These are phyloP conservation scores for Zymoseptoria passerinii DNA, from an alignment of 2,329 filamentous ascomycete genomes.

Conservation along the genomic window DNA sequence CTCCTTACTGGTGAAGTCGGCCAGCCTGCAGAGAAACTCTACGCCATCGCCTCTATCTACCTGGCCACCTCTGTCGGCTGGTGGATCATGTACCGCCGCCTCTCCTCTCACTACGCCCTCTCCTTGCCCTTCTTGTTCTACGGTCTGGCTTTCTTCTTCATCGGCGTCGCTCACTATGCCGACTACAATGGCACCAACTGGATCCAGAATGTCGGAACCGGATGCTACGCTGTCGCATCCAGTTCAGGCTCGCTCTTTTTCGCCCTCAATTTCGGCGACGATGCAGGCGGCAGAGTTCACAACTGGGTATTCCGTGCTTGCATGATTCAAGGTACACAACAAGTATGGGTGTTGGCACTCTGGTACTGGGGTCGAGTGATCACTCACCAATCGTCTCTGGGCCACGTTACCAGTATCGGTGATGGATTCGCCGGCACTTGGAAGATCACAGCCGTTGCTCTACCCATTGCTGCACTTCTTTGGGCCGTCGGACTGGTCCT, in stretches of 20 bases:
- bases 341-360: slow-evolving; percentile 55
- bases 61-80: slow-evolving; percentile 49
- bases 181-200: slow-evolving; percentile 36
- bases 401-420: slow-evolving; percentile 30
- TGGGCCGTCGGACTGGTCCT: slow-evolving; percentile 47
- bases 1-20: slow-evolving; percentile 54
- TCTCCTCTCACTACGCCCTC: slow-evolving; percentile 49
- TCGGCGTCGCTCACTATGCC: slow-evolving; percentile 51
- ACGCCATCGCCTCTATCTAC: slow-evolving; percentile 52
- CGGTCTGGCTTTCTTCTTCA: slow-evolving; percentile 51
- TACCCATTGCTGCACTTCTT: slow-evolving; percentile 49
- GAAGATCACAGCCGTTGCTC: slow-evolving; percentile 40
- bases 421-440: slow-evolving; percentile 9
- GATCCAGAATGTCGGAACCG: slow-evolving; percentile 53
- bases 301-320: slow-evolving; percentile 57
- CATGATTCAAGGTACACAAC: slow-evolving; percentile 56
- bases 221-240: slow-evolving; percentile 52
- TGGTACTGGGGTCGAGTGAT: slow-evolving; percentile 58
- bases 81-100: slow-evolving; percentile 52
- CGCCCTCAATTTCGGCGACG: slow-evolving; percentile 51
- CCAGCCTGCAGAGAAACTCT: slow-evolving; percentile 49
- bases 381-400: slow-evolving; percentile 33
- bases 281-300: slow-evolving; percentile 47
- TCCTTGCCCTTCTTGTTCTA: slow-evolving; percentile 55
- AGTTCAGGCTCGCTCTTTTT: slow-evolving; percentile 56